These are phyloP conservation scores for Leptographium flavum DNA, from an alignment of 2,329 filamentous ascomycete genomes.

Conservation along the genomic window DNA sequence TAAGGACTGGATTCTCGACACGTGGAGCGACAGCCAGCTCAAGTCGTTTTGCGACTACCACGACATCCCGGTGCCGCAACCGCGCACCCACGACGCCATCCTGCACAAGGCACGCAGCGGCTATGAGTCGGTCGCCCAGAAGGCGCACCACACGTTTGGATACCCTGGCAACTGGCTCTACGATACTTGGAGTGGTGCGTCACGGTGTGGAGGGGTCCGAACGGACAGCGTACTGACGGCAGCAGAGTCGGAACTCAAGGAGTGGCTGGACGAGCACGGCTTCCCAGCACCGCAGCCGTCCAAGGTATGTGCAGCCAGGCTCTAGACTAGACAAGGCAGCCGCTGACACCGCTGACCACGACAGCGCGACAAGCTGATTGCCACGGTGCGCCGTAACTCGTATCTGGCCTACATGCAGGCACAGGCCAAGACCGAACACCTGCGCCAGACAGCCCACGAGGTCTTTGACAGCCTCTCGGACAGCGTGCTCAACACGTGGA, in stretches of 20 bases:
- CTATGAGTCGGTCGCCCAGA: conserved; percentile 66
- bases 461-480: conserved; percentile 68
- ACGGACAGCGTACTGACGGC: background rate
- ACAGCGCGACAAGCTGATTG: conserved; percentile 72
- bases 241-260: conserved; percentile 74
- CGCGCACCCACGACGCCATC: conserved; percentile 70
- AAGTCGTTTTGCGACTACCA: conserved; percentile 88
- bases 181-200: conserved; percentile 55
- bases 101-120: conserved; percentile 64
- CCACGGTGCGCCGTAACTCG: conserved; percentile 79
- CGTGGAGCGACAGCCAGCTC: conserved; percentile 85
- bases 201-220: no score
- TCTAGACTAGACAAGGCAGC: background rate
- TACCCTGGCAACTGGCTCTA: conserved; percentile 97
- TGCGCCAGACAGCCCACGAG: conserved; percentile 49
- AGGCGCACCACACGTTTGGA: conserved; percentile 57
- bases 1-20: conserved; percentile 89
- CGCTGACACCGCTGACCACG: fast-evolving
- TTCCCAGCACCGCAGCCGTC: conserved; percentile 74
- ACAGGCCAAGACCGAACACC: conserved; percentile 45
- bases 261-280: conserved; percentile 82
- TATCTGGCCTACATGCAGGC: conserved; percentile 59
- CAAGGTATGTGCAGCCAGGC: conserved; percentile 23
- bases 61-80: conserved; percentile 74
- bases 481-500: conserved; percentile 78